Percentiles rank a stretch among this genome's conserved stretches.
These are phyloP conservation scores for Bretschneidera sinensis DNA, from an alignment of 345 rosid genomes.

Conservation along the genomic window DNA sequence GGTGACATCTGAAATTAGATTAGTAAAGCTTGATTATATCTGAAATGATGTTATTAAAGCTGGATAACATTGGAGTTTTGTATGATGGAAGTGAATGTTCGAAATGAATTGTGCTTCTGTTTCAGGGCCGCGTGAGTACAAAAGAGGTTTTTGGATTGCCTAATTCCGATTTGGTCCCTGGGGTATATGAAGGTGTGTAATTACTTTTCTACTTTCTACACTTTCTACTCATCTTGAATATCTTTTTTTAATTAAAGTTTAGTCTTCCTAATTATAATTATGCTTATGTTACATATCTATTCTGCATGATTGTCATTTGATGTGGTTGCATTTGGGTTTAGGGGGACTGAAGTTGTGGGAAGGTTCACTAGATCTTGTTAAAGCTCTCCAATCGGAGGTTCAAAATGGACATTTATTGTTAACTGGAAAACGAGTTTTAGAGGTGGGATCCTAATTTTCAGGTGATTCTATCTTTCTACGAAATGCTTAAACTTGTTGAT, in stretches of 20 bases:
- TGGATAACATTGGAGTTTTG: neutral
- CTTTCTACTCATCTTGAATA: neutral
- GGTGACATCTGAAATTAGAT: neutral
- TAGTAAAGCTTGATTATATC: neutral
- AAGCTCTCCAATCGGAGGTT: conserved; percentile 58
- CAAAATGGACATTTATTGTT: conserved; percentile 47
- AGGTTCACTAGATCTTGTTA: conserved; percentile 88
- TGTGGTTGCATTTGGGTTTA: conserved; percentile 17
- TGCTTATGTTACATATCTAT: neutral
- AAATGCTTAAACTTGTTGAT: neutral
- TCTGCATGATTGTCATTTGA: neutral
- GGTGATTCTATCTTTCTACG: conserved; percentile 13
- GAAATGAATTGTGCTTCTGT: conserved; percentile 12
- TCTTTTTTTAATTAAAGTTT: neutral
- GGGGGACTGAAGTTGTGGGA: conserved; percentile 99
- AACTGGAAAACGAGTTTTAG: conserved; percentile 62
- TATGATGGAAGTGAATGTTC: neutral
- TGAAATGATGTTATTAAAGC: neutral
- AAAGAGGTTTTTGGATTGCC: conserved; percentile 81
- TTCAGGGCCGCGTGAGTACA: conserved; percentile 82
- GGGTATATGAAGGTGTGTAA: conserved; percentile 77
- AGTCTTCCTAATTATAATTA: neutral
- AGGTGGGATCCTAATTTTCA: conserved; percentile 52
- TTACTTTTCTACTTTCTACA: conserved; percentile 1
- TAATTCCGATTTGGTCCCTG: conserved; percentile 87